Evolutionary conservation across 805 yeast genomes (phyloP).

Genomic region (Candida orba): DNA sequence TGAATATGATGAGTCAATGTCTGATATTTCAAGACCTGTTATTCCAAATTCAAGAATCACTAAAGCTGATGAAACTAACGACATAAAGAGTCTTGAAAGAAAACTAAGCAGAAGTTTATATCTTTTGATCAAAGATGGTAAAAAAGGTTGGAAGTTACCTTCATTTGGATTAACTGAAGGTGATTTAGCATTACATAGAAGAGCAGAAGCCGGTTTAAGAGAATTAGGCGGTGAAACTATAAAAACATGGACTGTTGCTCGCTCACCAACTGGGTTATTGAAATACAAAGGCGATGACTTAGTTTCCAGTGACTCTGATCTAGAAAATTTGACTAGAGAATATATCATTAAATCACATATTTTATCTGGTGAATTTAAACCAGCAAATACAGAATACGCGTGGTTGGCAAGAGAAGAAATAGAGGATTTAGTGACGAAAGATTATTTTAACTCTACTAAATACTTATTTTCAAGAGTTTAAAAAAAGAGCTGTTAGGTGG

Average conservation of each 20-base stretch:
- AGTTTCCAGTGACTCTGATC: slow-evolving; percentile 12
- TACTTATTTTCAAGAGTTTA: slow-evolving; percentile 29
- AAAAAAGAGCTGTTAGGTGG: neutral
- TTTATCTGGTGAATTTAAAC: slow-evolving; percentile 68
- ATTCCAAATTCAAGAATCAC: slow-evolving; percentile 66
- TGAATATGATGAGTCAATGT: slow-evolving; percentile 31
- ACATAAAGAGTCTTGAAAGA: slow-evolving; percentile 68
- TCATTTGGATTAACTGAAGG: slow-evolving; percentile 42
- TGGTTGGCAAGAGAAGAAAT: slow-evolving; percentile 88
- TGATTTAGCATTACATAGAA: slow-evolving; percentile 46
- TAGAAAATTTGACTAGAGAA: slow-evolving; percentile 36
- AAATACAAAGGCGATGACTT: slow-evolving; percentile 28
- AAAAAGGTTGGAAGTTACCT: slow-evolving; percentile 71
- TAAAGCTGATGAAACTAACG: slow-evolving; percentile 61
- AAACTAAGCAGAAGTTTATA: slow-evolving; percentile 74
- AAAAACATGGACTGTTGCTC: slow-evolving; percentile 88
- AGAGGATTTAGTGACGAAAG: slow-evolving; percentile 38
- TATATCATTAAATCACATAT: slow-evolving; percentile 84
- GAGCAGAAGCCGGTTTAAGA: slow-evolving; percentile 71
- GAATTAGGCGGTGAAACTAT: slow-evolving; percentile 65
- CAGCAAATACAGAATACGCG: slow-evolving; percentile 44
- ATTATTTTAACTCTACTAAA: slow-evolving; percentile 50
- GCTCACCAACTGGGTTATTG: slow-evolving; percentile 72
- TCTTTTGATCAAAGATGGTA: slow-evolving; percentile 48
- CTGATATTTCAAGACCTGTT: slow-evolving; percentile 61